Evolutionary conservation across 257 asterid species (phyloP).

Genomic region (Nemophila menziesii): DNA sequence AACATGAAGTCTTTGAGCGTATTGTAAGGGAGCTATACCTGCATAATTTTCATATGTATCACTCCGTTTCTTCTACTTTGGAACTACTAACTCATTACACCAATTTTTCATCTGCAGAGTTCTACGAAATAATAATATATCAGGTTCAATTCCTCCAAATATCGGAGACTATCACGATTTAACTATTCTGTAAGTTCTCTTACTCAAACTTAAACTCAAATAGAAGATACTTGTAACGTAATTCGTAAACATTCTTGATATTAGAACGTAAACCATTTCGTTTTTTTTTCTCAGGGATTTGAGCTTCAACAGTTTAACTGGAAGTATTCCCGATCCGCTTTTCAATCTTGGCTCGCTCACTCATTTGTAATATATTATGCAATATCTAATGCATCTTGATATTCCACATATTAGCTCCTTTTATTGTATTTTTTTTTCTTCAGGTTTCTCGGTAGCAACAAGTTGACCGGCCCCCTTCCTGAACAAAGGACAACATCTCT

Average conservation of each 20-base stretch:
- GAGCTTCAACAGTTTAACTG: slow-evolving; percentile 78
- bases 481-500: slow-evolving; percentile 32
- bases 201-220: too few relatives aligned
- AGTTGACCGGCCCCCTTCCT: slow-evolving; percentile 50
- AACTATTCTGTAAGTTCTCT: slow-evolving; percentile 41
- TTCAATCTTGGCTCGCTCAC: slow-evolving; percentile 42
- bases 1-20: slow-evolving; percentile 32
- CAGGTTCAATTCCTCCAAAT: slow-evolving; percentile 58
- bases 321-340: slow-evolving; percentile 46
- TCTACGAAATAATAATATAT: slow-evolving; percentile 65
- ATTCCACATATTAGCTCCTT: neutral
- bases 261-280: neutral
- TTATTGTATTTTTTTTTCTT: slow-evolving; percentile 5
- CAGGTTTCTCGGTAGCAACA: slow-evolving; percentile 86
- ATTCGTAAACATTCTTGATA: neutral
- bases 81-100: slow-evolving; percentile 4
- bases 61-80: slow-evolving; percentile 1
- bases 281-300: slow-evolving; percentile 54
- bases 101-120: slow-evolving; percentile 27
- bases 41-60: neutral
- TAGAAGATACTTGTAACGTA: too few relatives aligned
- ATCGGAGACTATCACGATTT: slow-evolving; percentile 42
- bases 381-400: slow-evolving; percentile 1
- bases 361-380: slow-evolving; percentile 38
- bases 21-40: neutral